Percentiles rank a stretch among this genome's conserved stretches.
Conservation (phyloP, 2,329 filamentous ascomycete genomes). For the Colletotrichum liaoningense region DNA sequence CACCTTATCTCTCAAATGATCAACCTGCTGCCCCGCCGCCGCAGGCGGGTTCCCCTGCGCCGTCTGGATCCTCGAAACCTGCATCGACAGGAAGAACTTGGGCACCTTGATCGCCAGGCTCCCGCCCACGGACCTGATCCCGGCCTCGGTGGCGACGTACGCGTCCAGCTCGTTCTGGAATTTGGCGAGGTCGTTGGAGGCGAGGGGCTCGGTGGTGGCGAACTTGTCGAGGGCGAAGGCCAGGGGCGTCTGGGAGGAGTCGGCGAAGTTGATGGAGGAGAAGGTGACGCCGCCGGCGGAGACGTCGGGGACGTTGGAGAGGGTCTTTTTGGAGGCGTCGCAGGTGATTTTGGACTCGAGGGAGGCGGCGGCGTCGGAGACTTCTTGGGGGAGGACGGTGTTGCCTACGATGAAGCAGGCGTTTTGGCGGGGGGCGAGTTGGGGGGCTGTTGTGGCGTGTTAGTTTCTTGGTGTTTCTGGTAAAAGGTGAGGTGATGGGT, state of each 20-base stretch:
- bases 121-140: slow-evolving; percentile 64
- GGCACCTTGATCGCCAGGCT: slow-evolving; percentile 68
- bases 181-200: slow-evolving; percentile 58
- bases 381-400: slow-evolving; percentile 61
- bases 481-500: too few relatives aligned
- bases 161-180: slow-evolving; percentile 67
- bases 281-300: slow-evolving; percentile 61
- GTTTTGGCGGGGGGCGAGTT: slow-evolving; percentile 43
- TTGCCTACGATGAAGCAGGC: slow-evolving; percentile 68
- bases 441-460: slow-evolving; percentile 19
- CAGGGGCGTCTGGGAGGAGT: slow-evolving; percentile 59
- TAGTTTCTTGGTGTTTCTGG: background rate
- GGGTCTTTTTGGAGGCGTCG: slow-evolving; percentile 56
- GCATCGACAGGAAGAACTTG: slow-evolving; percentile 72
- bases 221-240: slow-evolving; percentile 66
- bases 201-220: slow-evolving; percentile 61
- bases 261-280: slow-evolving; percentile 67
- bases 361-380: slow-evolving; percentile 52
- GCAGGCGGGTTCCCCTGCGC: slow-evolving; percentile 67
- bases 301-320: slow-evolving; percentile 67
- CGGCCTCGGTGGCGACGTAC: slow-evolving; percentile 70
- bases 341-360: slow-evolving; percentile 62
- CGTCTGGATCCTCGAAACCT: slow-evolving; percentile 68
- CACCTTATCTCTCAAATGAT: slow-evolving; percentile 69
- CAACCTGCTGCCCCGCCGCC: slow-evolving; percentile 63